Evolutionary conservation across 2,329 filamentous ascomycete genomes (phyloP), one percentile per base, ranked within the genome.

Genomic region (Colletotrichum tabaci): DNA sequence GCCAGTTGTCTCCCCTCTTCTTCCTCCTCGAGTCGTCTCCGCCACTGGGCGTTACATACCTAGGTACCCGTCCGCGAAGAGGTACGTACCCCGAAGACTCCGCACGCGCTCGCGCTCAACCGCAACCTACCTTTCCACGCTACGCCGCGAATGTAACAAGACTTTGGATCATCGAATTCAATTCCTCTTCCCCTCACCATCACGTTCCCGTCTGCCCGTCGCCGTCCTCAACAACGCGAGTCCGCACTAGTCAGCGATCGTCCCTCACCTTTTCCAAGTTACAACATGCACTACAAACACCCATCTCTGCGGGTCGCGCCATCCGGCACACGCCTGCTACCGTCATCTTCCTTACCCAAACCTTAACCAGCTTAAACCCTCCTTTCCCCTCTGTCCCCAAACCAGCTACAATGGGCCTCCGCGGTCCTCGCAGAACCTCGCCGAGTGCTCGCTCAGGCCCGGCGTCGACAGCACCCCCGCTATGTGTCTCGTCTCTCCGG

Each of bases 231-330:
- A 56, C 21, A 5, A 8, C 52, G 52, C n/a, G 53, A 23, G 42
- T 40, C 62, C 67, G 56, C 67, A 71, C 63, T 71, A 50, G 55
- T 71, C 49, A 67, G 40, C 50, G 55, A 67, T 62, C 56, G 64
- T 18, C 40, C 55, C 46, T 35, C 35, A 38, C 35, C 35, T 35
- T 9, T 44, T 61, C 67, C 55, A 23, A 38, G 8, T 38, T 38
- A 38, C 35, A 38, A 38, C 52, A 52, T 21, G 26, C 23, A 18
- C 21, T 23, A 55, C 49, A 42, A 7, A 38, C 35, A 10, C 1
- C 2, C 44, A 50, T 50, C 40, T 23, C 23, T 42, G 60, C 61
- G 30, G 21, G 44, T 50, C 42, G 26, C 53, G 26, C 47, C 26
- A 21, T 46, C 47, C 38, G 52, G 46, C 26, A 30, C 30, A 23